These are phyloP conservation scores for Nakazawaea wyomingensis DNA, from an alignment of 805 yeast genomes.

Conservation along the genomic window DNA sequence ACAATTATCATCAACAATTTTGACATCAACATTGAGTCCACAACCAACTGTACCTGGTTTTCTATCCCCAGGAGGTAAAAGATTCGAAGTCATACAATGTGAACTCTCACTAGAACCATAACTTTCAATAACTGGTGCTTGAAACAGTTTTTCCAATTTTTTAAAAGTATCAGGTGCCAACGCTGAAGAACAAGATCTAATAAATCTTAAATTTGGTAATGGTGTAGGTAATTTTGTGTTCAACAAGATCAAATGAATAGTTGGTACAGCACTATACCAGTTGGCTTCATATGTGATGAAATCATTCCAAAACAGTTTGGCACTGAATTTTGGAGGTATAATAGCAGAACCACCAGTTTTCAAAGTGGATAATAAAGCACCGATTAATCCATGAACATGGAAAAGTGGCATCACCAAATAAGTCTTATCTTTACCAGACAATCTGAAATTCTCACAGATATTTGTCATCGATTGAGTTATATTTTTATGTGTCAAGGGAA, in stretches of 20 bases:
- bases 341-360: conserved; percentile 55
- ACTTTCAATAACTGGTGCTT: conserved; percentile 70
- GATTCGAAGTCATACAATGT: conserved; percentile 76
- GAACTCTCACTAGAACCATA: conserved; percentile 80
- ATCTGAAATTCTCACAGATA: conserved; percentile 52
- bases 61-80: conserved; percentile 57
- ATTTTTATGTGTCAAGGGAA: conserved; percentile 63
- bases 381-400: conserved; percentile 72
- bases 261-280: conserved; percentile 79
- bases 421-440: conserved; percentile 44
- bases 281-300: conserved; percentile 44
- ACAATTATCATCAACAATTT: conserved; percentile 49
- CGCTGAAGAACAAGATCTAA: conserved; percentile 69
- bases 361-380: conserved; percentile 58
- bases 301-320: conserved; percentile 55
- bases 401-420: conserved; percentile 73
- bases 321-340: conserved; percentile 61
- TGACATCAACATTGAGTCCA: conserved; percentile 68
- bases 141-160: conserved; percentile 49
- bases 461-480: conserved; percentile 55
- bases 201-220: conserved; percentile 54
- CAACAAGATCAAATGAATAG: conserved; percentile 64
- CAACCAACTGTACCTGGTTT: conserved; percentile 60
- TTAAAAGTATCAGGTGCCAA: conserved; percentile 62
- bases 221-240: conserved; percentile 44